These are phyloP conservation scores for Lojkania enalia DNA, from an alignment of 2,329 filamentous ascomycete species.

Conservation along the genomic window DNA sequence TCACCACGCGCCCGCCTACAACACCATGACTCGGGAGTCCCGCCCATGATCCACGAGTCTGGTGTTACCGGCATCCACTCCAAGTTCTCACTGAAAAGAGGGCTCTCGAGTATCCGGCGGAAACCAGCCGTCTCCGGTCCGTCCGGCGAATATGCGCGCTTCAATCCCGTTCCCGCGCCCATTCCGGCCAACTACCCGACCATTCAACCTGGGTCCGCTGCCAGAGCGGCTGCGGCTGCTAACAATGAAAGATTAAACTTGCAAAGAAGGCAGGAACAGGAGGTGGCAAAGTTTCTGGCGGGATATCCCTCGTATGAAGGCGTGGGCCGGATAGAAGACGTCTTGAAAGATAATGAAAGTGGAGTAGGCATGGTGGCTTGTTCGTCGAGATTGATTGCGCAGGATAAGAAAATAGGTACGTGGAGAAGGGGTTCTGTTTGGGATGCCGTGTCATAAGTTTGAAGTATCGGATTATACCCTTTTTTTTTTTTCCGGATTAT, in stretches of 20 bases:
- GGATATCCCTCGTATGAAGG: slow-evolving; percentile 16
- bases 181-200: slow-evolving; percentile 24
- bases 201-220: slow-evolving; percentile 23
- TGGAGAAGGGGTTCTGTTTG: too few relatives aligned
- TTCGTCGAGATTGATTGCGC: slow-evolving; percentile 34
- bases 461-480: too few relatives aligned
- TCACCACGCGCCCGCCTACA: slow-evolving; percentile 29
- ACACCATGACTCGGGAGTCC: slow-evolving; percentile 41
- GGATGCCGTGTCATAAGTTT: too few relatives aligned
- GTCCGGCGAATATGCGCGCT: slow-evolving; percentile 28
- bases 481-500: too few relatives aligned
- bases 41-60: slow-evolving; percentile 7
- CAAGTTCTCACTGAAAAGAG: slow-evolving; percentile 34
- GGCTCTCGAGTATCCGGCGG: slow-evolving; percentile 36
- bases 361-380: slow-evolving; percentile 44
- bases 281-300: slow-evolving; percentile 38
- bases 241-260: slow-evolving; percentile 37
- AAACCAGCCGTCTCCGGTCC: slow-evolving; percentile 35
- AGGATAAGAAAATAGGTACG: slow-evolving; percentile 42
- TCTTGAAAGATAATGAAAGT: slow-evolving; percentile 43
- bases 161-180: slow-evolving; percentile 28
- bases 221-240: slow-evolving; percentile 41
- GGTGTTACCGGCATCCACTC: slow-evolving; percentile 7
- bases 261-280: slow-evolving; percentile 35
- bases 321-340: slow-evolving; percentile 21